Evolutionary conservation across 495 filamentous ascomycete species (phyloP), one percentile per base, ranked within the genome.

Genomic region (Bacidia rubella): DNA sequence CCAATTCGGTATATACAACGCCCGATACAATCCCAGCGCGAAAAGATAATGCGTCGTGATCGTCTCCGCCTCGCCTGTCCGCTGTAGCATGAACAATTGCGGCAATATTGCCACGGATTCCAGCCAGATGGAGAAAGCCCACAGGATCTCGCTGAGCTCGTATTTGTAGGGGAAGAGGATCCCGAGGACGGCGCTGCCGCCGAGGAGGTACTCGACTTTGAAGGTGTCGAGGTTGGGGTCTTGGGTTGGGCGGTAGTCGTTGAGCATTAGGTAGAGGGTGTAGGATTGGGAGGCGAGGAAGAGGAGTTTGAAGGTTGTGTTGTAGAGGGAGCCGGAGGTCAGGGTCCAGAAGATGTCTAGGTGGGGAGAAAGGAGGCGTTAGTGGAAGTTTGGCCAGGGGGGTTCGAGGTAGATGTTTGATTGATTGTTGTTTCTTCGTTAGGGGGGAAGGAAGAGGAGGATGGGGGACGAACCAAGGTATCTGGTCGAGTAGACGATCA

Each of bases 41-140:
- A 90, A 90, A n/a, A 98, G 75, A 66, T 98, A 98, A 66, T 98
- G 90, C 11, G 88, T 92, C 5, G 92, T 98, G 61, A 98, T 97
- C 17, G 90, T 94, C 70, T 98, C 92, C 23, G 92, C 93, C 67
- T 96, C 92, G 52, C 92, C 93, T 0, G 92, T 97, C 54, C 92
- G 79, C 69, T 98, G 92, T 48, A 98, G 73, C 86, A 98, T 90
- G 68, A 98, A 97, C 17, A 98, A 76, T 68, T 98, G 92, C 11
- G 92, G 92, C 35, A 98, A 79, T 62, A 98, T 96, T 17, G 92
- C 92, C 7, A 97, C 92, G 1, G 83, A 81, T 69, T 98, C 92
- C 25, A 98, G 76, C 92, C 92, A 98, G 63, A 97, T 95, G 2
- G 84, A 90, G 65, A 97, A 96, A 1, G 93, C 82, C 92, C 92